phyloP scores from a whole-genome alignment of 257 asterid genomes.

The Orobanche coerulescens region DNA sequence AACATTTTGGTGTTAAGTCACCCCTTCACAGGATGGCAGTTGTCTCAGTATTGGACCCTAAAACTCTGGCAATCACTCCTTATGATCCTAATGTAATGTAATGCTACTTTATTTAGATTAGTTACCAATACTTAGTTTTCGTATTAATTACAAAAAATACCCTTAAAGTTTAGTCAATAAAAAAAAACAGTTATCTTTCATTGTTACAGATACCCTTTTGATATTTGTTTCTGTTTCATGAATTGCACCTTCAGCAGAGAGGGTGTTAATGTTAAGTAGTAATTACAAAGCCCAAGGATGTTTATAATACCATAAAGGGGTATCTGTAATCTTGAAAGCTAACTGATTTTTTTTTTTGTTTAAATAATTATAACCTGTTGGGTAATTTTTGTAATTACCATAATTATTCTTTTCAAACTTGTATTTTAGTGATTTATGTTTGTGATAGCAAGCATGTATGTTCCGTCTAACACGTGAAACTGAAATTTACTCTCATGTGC shows the following conservation, averaged over 20 bases:
- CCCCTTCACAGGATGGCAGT: conserved; percentile 85
- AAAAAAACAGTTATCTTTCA: neutral
- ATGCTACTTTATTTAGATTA: conserved; percentile 15
- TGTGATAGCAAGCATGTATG: neutral
- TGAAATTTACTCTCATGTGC: neutral
- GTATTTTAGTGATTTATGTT: neutral
- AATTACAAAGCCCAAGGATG: neutral
- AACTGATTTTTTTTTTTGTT: neutral
- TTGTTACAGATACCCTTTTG: neutral
- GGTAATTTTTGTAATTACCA: neutral
- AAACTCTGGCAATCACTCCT: conserved; percentile 78
- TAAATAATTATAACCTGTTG: neutral
- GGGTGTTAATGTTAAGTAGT: neutral
- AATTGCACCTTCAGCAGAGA: neutral
- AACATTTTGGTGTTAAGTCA: conserved; percentile 58
- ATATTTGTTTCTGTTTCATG: neutral
- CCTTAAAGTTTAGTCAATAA: neutral
- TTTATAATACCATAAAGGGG: neutral
- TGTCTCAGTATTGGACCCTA: conserved; percentile 80
- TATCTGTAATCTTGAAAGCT: no score
- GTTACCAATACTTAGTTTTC: neutral
- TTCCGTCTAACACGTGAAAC: neutral
- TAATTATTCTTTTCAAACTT: neutral
- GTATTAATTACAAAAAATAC: neutral
- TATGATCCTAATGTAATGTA: conserved; percentile 71